Conservation (phyloP, 257 asterid species). For the Eustoma russellianum region DNA sequence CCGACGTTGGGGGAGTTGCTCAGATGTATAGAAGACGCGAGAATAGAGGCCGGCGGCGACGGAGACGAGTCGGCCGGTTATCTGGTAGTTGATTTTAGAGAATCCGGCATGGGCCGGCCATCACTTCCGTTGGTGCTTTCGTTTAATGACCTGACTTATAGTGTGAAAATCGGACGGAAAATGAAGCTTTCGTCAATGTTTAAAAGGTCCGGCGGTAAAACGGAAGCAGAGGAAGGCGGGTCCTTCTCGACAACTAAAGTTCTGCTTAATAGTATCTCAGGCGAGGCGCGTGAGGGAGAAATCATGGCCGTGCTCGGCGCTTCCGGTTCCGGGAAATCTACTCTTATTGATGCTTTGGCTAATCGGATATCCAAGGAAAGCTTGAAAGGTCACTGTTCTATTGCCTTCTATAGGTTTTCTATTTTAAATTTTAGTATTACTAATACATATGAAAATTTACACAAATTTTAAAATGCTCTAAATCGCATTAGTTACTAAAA, state of each 20-base stretch:
- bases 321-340: slow-evolving; percentile 43
- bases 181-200: background rate
- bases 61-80: slow-evolving; percentile 52
- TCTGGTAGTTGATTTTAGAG: slow-evolving; percentile 46
- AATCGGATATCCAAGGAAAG: slow-evolving; percentile 32
- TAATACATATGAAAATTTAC: too few species aligned
- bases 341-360: slow-evolving; percentile 40
- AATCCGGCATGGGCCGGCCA: slow-evolving; percentile 7
- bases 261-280: slow-evolving; percentile 31
- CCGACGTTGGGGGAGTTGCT: slow-evolving; percentile 31
- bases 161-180: slow-evolving; percentile 27
- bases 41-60: slow-evolving; percentile 57
- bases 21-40: slow-evolving; percentile 20
- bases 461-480: too few species aligned
- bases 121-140: slow-evolving; percentile 12
- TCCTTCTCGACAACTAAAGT: slow-evolving; percentile 12
- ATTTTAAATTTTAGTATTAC: too few species aligned
- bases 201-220: background rate
- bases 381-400: slow-evolving; percentile 15
- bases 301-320: slow-evolving; percentile 42
- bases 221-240: slow-evolving; percentile 11
- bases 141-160: slow-evolving; percentile 49
- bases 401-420: too few species aligned
- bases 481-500: too few species aligned
- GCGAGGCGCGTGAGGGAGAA: slow-evolving; percentile 43